Evolutionary conservation across 2,329 filamentous ascomycete species (phyloP).

Genomic region (Trichoderma endophyticum): DNA sequence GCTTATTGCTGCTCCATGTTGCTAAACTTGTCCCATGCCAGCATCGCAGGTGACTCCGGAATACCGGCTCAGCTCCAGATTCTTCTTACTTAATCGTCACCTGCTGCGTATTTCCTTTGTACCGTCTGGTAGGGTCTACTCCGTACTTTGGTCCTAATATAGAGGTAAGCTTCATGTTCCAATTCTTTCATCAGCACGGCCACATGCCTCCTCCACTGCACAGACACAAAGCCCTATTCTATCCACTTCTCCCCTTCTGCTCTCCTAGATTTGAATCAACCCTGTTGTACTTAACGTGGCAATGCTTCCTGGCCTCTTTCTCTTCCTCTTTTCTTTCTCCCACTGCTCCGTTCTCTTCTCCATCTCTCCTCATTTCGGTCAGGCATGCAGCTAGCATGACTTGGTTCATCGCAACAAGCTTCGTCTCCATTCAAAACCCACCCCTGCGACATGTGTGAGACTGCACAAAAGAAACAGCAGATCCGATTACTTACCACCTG

Average conservation of each 20-base stretch:
- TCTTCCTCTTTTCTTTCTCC: neutral
- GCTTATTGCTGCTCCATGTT: neutral
- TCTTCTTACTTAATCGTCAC: neutral
- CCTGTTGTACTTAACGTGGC: neutral
- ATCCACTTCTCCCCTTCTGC: neutral
- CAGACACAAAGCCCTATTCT: neutral
- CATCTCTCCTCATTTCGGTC: neutral
- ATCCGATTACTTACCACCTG: neutral
- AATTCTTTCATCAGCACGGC: neutral
- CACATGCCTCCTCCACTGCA: neutral
- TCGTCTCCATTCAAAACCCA: neutral
- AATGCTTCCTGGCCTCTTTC: neutral
- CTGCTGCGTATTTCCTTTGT: neutral
- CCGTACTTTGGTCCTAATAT: neutral
- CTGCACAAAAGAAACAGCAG: neutral
- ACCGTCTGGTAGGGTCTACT: neutral
- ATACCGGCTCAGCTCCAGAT: neutral
- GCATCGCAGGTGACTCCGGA: neutral
- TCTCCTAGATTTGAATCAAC: neutral
- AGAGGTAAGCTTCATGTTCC: neutral
- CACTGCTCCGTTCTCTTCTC: neutral
- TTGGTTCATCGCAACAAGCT: neutral
- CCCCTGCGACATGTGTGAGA: neutral
- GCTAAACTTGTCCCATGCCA: neutral
- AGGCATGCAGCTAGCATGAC: neutral